Percentiles rank a stretch among this genome's conserved stretches.
Conservation (phyloP, 495 filamentous ascomycete species). For the Terfezia boudieri region DNA sequence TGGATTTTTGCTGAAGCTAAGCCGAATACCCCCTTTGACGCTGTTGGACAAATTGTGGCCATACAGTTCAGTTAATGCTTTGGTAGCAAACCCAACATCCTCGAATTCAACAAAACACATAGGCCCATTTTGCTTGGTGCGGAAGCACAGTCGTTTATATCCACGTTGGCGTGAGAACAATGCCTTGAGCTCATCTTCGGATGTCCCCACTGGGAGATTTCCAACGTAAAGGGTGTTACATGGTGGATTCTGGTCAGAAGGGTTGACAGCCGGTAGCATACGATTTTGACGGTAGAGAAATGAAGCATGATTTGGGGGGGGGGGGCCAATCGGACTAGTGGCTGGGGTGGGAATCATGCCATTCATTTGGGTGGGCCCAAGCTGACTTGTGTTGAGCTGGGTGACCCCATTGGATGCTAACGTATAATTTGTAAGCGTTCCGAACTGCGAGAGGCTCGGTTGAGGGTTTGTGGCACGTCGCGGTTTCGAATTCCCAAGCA, state of each 20-base stretch:
- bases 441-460: background rate
- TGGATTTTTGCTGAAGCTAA: conserved; percentile 96
- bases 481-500: background rate
- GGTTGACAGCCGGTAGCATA: conserved; percentile 42
- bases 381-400: background rate
- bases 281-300: conserved; percentile 1
- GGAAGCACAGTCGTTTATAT: conserved; percentile 87
- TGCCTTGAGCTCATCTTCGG: conserved; percentile 87
- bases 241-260: conserved; percentile 89
- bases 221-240: conserved; percentile 98
- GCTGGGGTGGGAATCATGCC: background rate
- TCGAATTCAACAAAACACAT: conserved; percentile 99
- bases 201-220: conserved; percentile 82
- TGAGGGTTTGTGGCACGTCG: background rate
- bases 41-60: conserved; percentile 76
- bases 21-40: conserved; percentile 87
- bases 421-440: background rate
- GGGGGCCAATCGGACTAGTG: background rate
- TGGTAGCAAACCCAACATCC: conserved; percentile 80
- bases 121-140: conserved; percentile 94
- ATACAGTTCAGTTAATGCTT: conserved; percentile 78
- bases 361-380: background rate
- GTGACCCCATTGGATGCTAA: background rate
- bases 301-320: background rate
- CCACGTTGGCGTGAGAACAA: conserved; percentile 87